phyloP scores from a whole-genome alignment of 768 basidiomycete species.

The Lactarius evosmus region DNA sequence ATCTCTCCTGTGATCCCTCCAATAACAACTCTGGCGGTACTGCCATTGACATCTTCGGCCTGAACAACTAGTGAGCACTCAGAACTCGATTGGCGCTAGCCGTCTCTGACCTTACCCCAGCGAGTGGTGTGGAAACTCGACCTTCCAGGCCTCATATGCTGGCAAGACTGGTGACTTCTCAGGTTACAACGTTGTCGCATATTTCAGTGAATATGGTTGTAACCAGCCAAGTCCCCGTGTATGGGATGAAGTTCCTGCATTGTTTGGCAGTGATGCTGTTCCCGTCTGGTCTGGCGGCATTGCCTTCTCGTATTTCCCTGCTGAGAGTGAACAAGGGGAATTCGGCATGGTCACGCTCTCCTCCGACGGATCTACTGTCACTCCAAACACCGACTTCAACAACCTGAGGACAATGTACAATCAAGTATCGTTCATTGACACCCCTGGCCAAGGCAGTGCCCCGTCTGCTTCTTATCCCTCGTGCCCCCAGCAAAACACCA shows the following conservation, averaged over 20 bases:
- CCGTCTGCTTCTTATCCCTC: constrained; percentile 46
- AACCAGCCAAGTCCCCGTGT: constrained; percentile 57
- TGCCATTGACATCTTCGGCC: constrained; percentile 80
- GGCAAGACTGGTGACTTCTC: constrained; percentile 52
- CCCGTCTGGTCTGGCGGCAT: constrained; percentile 85
- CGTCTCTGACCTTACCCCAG: constrained; percentile 40
- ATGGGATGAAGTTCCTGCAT: constrained; percentile 75
- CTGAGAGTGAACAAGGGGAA: constrained; percentile 61
- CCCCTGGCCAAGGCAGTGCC: constrained; percentile 56
- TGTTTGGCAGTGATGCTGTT: constrained; percentile 72
- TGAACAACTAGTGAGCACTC: constrained; percentile 76
- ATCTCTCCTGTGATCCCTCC: constrained; percentile 70
- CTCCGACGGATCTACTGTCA: constrained; percentile 60
- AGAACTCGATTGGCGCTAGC: not conserved
- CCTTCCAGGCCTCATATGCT: constrained; percentile 55
- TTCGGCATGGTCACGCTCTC: constrained; percentile 87
- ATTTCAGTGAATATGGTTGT: constrained; percentile 89
- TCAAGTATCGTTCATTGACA: constrained; percentile 55
- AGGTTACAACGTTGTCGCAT: constrained; percentile 73
- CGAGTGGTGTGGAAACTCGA: constrained; percentile 76
- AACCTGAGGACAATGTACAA: constrained; percentile 61
- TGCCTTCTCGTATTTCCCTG: constrained; percentile 90
- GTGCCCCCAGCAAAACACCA: constrained; percentile 63
- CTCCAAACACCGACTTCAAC: constrained; percentile 63
- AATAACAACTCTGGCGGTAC: constrained; percentile 50